Evolutionary conservation across 495 filamentous ascomycete genomes (phyloP), one percentile per base, ranked within the genome.

Genomic region (Astrocystis sublimbata): DNA sequence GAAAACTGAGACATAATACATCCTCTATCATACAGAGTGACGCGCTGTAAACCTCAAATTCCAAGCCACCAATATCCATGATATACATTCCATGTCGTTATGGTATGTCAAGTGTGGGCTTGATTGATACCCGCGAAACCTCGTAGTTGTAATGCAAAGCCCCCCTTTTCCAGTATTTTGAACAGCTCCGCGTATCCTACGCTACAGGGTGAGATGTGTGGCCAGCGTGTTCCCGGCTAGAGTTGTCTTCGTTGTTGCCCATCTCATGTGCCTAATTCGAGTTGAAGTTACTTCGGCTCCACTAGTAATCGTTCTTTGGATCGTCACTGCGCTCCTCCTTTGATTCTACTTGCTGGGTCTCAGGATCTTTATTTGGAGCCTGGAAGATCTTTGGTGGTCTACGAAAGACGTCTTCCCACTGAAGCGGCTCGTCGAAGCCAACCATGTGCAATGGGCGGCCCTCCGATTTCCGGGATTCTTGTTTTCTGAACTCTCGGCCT

Each of bases 371-470:
- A 6, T 57, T 19, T 5, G 40, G 45, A 21, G 38, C n/a, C 26
- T 33, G n/a, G 10, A 6, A 21, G 8, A 13, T 56, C 12, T 33
- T 43, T 46, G 46, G 35, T 23, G 40, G 33, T 24, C 57, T 54
- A 33, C 60, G 63, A 31, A 76, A 78, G 8, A 75, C 71, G 1
- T 72, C 68, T 4, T 65, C 35, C 61, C 62, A 76, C 12, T 58
- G 17, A 23, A 65, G 55, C 15, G 72, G 62, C 28, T 43, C 52
- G 1, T 70, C 33, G 4, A 46, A 21, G 23, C 74, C 76, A 13
- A 74, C 66, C 50, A 79, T 62, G 19, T 74, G 62, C 13, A 79
- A 59, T 15, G 73, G 73, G 2, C 19, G 4, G 1, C n/a, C 12
- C 62, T 68, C 65, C 17, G 58, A 60, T 0, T 23, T 50, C 47